These are phyloP conservation scores for Penicillium nordicum DNA, from an alignment of 2,329 filamentous ascomycete species.

Conservation along the genomic window DNA sequence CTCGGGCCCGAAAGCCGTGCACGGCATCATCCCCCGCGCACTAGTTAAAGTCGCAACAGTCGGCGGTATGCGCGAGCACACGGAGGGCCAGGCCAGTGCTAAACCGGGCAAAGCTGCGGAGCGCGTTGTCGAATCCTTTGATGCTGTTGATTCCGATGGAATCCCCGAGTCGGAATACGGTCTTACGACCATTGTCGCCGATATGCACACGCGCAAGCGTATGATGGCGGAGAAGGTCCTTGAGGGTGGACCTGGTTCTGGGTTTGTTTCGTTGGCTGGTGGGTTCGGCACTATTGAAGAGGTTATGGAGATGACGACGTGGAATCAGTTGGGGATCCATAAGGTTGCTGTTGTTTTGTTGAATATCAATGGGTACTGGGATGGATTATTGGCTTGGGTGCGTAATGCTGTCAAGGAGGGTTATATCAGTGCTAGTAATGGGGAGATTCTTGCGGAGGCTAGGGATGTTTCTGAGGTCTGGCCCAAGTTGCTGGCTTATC, in stretches of 20 bases:
- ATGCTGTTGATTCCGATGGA: constrained; percentile 32
- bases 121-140: constrained; percentile 54
- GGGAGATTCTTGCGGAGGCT: constrained; percentile 74
- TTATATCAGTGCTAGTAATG: constrained; percentile 70
- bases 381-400: constrained; percentile 81
- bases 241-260: constrained; percentile 73
- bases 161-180: constrained; percentile 60
- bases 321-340: constrained; percentile 97
- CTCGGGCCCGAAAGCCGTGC: constrained; percentile 74
- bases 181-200: constrained; percentile 78
- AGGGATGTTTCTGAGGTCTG: constrained; percentile 70
- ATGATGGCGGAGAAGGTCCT: constrained; percentile 90
- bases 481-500: constrained; percentile 67
- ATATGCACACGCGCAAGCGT: constrained; percentile 96
- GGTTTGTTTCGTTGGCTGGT: constrained; percentile 83
- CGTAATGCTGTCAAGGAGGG: constrained; percentile 68
- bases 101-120: constrained; percentile 51
- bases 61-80: constrained; percentile 28
- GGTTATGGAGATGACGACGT: constrained; percentile 86
- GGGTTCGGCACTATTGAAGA: constrained; percentile 97
- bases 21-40: constrained; percentile 88
- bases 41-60: constrained; percentile 68
- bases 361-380: constrained; percentile 90
- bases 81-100: constrained; percentile 33
- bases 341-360: constrained; percentile 71